These are phyloP conservation scores for Starmera dryadoides DNA, from an alignment of 805 yeast genomes.

Conservation along the genomic window DNA sequence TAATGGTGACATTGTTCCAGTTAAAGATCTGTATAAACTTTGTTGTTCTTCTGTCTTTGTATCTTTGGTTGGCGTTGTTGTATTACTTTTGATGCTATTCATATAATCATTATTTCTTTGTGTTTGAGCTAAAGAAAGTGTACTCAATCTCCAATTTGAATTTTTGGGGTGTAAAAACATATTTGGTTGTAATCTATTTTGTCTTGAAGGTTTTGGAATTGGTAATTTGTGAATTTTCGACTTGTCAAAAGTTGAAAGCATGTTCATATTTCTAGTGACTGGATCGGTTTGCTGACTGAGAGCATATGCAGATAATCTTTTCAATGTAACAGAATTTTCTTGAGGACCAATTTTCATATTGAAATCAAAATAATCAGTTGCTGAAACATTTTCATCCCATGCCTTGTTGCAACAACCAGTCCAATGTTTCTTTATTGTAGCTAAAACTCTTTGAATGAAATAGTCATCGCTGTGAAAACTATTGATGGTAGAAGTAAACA, in stretches of 20 bases:
- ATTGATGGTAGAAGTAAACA: conserved; percentile 32
- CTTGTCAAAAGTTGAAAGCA: conserved; percentile 23
- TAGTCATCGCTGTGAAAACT: conserved; percentile 9
- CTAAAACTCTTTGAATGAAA: conserved; percentile 29
- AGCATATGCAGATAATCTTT: conserved; percentile 31
- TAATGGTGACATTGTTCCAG: conserved; percentile 6
- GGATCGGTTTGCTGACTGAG: conserved; percentile 31
- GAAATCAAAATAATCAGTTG: conserved; percentile 12
- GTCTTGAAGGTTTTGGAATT: conserved; percentile 2
- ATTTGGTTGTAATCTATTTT: conserved; percentile 10
- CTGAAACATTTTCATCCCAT: conserved; percentile 24
- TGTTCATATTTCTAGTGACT: conserved; percentile 31
- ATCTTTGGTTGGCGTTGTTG: not conserved
- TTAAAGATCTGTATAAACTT: conserved; percentile 14
- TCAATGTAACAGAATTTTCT: conserved; percentile 7
- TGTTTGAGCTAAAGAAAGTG: not conserved
- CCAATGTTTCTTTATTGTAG: conserved; percentile 46
- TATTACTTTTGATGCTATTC: not conserved
- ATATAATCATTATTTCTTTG: not conserved
- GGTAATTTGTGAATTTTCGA: conserved; percentile 16
- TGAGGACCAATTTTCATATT: conserved; percentile 21
- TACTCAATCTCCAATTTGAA: conserved; percentile 15
- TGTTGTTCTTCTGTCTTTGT: not conserved
- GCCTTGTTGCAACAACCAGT: conserved; percentile 23
- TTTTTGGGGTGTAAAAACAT: conserved; percentile 17